Evolutionary conservation across 352 stramenopile genomes (phyloP).

Genomic region (Lagenidium sp.): DNA sequence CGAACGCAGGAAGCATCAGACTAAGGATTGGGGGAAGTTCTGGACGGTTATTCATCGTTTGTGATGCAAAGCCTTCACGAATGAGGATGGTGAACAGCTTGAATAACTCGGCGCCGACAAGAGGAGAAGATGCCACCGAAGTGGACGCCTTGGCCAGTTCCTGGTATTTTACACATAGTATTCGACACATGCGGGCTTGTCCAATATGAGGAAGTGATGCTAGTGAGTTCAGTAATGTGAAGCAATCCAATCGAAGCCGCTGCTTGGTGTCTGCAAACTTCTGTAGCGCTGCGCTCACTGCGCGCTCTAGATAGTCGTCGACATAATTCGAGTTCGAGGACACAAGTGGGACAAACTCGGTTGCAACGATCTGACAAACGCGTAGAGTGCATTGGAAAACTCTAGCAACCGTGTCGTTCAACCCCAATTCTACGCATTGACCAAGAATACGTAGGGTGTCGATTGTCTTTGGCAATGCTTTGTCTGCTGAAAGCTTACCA

Average conservation of each 20-base stretch:
- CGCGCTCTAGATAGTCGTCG: conserved; percentile 52
- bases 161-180: conserved; percentile 52
- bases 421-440: conserved; percentile 45
- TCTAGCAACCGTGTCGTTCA: conserved; percentile 68
- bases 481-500: conserved; percentile 28
- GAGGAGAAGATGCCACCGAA: conserved; percentile 28
- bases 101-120: conserved; percentile 48
- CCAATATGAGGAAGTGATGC: conserved; percentile 46
- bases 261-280: conserved; percentile 77
- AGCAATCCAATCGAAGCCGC: conserved; percentile 56
- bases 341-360: conserved; percentile 61
- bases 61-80: conserved; percentile 10
- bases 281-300: conserved; percentile 48
- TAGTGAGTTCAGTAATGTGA: conserved; percentile 58
- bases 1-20: conserved; percentile 41
- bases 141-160: conserved; percentile 20
- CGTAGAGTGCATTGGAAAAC: conserved; percentile 75
- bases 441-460: conserved; percentile 50
- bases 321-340: conserved; percentile 11
- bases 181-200: conserved; percentile 47
- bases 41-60: conserved; percentile 2
- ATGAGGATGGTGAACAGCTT: conserved; percentile 61
- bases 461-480: conserved; percentile 38
- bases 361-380: conserved; percentile 55
- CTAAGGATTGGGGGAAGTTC: conserved; percentile 31